phyloP scores from a whole-genome alignment of 2,329 filamentous ascomycete species.

The Ceratocystis papillata region DNA sequence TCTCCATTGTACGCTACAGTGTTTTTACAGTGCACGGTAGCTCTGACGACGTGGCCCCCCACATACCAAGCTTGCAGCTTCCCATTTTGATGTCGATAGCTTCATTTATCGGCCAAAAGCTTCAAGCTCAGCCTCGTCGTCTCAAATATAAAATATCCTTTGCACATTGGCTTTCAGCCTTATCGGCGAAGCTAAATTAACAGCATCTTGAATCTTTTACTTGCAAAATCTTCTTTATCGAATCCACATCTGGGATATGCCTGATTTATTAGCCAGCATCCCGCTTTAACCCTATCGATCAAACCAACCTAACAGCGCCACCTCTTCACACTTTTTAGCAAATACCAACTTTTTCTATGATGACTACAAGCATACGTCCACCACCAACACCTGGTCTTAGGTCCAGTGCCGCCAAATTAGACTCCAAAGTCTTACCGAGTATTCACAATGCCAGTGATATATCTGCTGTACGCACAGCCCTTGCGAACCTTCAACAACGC shows the following conservation, averaged over 20 bases:
- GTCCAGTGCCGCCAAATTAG: conserved; percentile 23
- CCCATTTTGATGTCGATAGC: conserved; percentile 15
- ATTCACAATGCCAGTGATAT: conserved; percentile 64
- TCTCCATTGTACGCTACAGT: background rate
- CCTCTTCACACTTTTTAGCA: conserved; percentile 17
- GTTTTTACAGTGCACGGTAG: background rate
- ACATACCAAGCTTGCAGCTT: conserved; percentile 1
- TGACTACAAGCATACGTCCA: conserved; percentile 18
- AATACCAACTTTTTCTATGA: conserved; percentile 19
- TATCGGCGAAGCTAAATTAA: background rate
- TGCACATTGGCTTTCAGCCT: background rate
- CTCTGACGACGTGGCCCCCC: conserved; percentile 10
- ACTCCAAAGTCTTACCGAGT: conserved; percentile 29
- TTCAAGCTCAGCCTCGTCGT: conserved; percentile 4
- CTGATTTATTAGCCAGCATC: background rate
- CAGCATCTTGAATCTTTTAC: background rate
- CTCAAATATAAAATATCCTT: background rate
- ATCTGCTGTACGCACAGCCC: conserved; percentile 66
- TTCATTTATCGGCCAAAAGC: background rate
- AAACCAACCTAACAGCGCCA: background rate
- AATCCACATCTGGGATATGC: too few relatives aligned
- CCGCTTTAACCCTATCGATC: background rate
- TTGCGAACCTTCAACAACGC: conserved; percentile 62
- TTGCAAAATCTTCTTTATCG: background rate
- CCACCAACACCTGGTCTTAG: conserved; percentile 22